Evolutionary conservation across 2,329 filamentous ascomycete genomes (phyloP), one percentile per base, ranked within the genome.

Genomic region (Phoma sp.): DNA sequence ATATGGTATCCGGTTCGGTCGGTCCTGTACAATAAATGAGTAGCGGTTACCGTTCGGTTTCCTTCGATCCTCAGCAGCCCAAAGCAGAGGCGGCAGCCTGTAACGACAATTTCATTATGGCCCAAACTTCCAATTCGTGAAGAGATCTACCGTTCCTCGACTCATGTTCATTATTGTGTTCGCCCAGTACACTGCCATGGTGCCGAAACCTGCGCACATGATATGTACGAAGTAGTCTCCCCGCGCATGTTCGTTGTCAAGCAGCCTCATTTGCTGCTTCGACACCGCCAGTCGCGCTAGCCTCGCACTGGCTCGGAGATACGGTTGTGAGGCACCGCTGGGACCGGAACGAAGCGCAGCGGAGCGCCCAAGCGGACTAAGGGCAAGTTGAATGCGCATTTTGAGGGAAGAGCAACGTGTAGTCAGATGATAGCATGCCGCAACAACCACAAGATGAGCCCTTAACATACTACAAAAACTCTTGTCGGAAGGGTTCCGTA

Each of bases 21-120:
- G 45, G 55, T 52, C 54, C 57, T 69, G 66, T 68, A 69, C 61
- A 66, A 49, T 65, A 66, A 30, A 58, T 47, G 52, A 41, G 57
- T 47, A 55, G 47, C 44, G 52, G 40, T 49, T 50, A 33, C 47
- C 54, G 29, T 52, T 49, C 39, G 33, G 50, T 30, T 49, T 48
- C 13, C 42, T 50, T 37, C 37, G 46, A 45, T 45, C 55, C 14
- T 60, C 57, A 52, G 47, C 64, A 67, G 60, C 52, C 18, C 59
- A 41, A 60, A 23, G 50, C 55, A 51, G 59, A 29, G 27, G 9
- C 9, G 9, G 27, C 27, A 29, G 27, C 9, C 27, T 9, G 9
- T 29, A 29, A 29, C 27, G 27, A 29, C 27, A 6, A 29, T 7
- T 7, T 29, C 27, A 29, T 4, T 6, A 9, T 29, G 27, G 27